A percentile compares a stretch with the other conserved stretches of the same genome.
phyloP scores from a whole-genome alignment of 805 yeast genomes.

The Saturnispora silvae region DNA sequence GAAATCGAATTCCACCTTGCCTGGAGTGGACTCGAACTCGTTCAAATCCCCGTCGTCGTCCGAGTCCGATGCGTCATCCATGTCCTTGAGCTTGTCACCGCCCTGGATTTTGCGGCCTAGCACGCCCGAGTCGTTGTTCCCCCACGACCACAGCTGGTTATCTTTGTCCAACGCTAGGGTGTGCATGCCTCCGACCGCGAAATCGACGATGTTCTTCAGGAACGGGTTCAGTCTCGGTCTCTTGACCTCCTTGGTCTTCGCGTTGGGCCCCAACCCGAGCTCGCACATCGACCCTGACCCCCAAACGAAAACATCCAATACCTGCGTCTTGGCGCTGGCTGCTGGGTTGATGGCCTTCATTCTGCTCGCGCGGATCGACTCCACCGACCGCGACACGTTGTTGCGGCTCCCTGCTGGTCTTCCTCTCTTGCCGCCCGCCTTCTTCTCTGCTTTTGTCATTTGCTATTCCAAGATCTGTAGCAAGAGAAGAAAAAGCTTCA shows the following conservation, averaged over 20 bases:
- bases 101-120: slow-evolving; percentile 76
- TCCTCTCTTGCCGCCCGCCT: slow-evolving; percentile 19
- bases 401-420: slow-evolving; percentile 25
- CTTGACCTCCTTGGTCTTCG: slow-evolving; percentile 85
- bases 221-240: slow-evolving; percentile 90
- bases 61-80: slow-evolving; percentile 52
- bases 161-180: slow-evolving; percentile 67
- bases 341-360: slow-evolving; percentile 35
- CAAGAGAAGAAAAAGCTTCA: background rate
- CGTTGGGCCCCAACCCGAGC: slow-evolving; percentile 92
- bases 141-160: slow-evolving; percentile 96
- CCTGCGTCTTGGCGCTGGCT: slow-evolving; percentile 29
- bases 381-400: slow-evolving; percentile 25
- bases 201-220: slow-evolving; percentile 60
- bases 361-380: slow-evolving; percentile 39
- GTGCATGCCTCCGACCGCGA: slow-evolving; percentile 97
- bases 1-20: slow-evolving; percentile 47
- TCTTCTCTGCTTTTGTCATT: slow-evolving; percentile 16
- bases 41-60: slow-evolving; percentile 82
- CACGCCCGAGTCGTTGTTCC: slow-evolving; percentile 86
- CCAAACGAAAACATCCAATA: slow-evolving; percentile 79
- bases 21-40: slow-evolving; percentile 84
- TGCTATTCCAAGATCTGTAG: slow-evolving; percentile 32
- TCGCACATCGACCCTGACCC: slow-evolving; percentile 98
- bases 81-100: slow-evolving; percentile 55